Evolutionary conservation across 306 rosid genomes (phyloP).

Genomic region (Inga laurina): DNA sequence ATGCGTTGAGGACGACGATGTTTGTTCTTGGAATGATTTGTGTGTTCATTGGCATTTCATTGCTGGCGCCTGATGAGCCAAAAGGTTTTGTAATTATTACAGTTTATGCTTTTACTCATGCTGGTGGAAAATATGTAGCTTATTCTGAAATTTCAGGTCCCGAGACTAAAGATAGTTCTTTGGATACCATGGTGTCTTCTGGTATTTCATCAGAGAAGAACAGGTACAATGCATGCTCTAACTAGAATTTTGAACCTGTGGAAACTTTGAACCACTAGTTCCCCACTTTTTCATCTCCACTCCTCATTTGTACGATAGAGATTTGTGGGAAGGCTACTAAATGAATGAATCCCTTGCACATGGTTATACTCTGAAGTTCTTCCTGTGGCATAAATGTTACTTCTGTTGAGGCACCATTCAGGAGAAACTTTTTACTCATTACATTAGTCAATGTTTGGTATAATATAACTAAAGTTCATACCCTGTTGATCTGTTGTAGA

Average conservation of each 20-base stretch:
- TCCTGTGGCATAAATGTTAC: not conserved
- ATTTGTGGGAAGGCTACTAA: not conserved
- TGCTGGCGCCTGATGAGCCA: constrained; percentile 94
- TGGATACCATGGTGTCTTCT: constrained; percentile 58
- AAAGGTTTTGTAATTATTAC: constrained; percentile 57
- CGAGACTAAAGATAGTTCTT: constrained; percentile 67
- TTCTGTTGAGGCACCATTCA: not conserved
- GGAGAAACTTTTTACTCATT: not conserved
- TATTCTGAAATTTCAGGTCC: constrained; percentile 52
- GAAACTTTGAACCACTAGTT: not conserved
- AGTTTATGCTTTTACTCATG: constrained; percentile 13
- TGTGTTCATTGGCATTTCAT: constrained; percentile 89
- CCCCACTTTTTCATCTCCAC: not conserved
- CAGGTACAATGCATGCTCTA: constrained; percentile 51
- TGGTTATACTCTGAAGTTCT: not conserved
- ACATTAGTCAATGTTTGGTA: not conserved
- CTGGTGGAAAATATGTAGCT: constrained; percentile 32
- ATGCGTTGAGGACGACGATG: constrained; percentile 90
- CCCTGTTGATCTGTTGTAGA: constrained; percentile 38
- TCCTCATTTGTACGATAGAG: not conserved
- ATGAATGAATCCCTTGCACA: not conserved
- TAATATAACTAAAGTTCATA: constrained; percentile 23
- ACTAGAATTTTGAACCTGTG: not conserved
- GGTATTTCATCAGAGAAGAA: constrained; percentile 65
- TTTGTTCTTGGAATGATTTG: constrained; percentile 86